Evolutionary conservation across 257 asterid genomes (phyloP), one percentile per base, ranked within the genome.

Genomic region (Lithospermum erythrorhizon): DNA sequence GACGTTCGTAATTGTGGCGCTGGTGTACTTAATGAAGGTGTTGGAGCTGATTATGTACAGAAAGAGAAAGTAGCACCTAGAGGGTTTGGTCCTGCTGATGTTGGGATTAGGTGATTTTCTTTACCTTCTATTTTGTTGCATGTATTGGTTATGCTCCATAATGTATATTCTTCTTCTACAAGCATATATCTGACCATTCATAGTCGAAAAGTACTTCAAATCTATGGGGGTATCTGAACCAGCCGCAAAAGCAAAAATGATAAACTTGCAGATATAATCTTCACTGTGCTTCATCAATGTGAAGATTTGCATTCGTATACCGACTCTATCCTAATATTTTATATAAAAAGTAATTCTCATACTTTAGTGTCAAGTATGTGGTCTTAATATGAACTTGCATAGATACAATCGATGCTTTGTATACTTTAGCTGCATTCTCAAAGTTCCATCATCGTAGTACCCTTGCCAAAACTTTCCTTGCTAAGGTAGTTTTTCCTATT

Each of bases 31-130:
- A 88, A 91, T 69, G 95, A 91, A 63, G 87, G 94, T 23, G 98
- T 83, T 67, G 98, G 98, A 70, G 97, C 98, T 66, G 98, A 91
- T 70, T 91, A 68, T 76, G 98, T 91, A 72, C 97, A 86, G 81
- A 91, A 91, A 84, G 98, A 84, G 73, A 91, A 91, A 81, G 73
- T 80, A 56, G 81, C 74, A 64, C 97, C 98, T 1, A 94, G 95
- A 18, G 75, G 81, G 45, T 89, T 86, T 74, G 82, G 84, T 70
- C 69, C 78, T 66, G 64, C 79, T 59, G 95, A 91, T 72, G 68
- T 68, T 66, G 89, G 94, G 37, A 29, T 74, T 49, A 86, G 97
- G 98, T 90, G 70, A 57, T 35, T 11, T 41, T 41, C 49, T 41
- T 41, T 41, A 61, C 60, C 62, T 67, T 68, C 75, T 64, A 24